These are phyloP conservation scores for Neurospora tetraspora DNA, from an alignment of 495 filamentous ascomycete genomes.

Conservation along the genomic window DNA sequence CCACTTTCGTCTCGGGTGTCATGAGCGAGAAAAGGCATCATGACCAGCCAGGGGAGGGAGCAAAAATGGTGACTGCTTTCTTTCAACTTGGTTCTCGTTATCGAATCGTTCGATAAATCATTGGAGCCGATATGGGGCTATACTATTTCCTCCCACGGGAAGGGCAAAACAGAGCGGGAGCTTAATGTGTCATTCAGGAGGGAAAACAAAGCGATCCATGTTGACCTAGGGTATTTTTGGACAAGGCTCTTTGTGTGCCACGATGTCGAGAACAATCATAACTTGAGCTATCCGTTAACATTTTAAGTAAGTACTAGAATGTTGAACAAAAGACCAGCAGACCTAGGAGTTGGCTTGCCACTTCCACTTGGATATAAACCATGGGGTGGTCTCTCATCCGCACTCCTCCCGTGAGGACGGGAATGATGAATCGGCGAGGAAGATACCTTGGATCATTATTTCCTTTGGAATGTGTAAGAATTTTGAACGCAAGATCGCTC, in stretches of 20 bases:
- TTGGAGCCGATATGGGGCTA: neutral
- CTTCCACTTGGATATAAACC: neutral
- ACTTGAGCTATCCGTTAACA: neutral
- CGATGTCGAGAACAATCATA: neutral
- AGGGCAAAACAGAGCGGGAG: neutral
- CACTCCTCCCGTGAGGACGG: neutral
- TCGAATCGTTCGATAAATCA: neutral
- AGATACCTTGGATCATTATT: conserved; percentile 9
- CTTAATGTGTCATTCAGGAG: neutral
- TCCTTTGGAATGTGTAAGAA: neutral
- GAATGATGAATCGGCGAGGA: neutral
- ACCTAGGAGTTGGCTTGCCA: neutral
- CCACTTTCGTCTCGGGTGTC: neutral
- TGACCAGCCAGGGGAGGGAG: neutral
- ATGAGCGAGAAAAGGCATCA: neutral
- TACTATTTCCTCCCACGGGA: neutral
- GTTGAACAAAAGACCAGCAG: neutral
- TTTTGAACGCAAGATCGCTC: neutral
- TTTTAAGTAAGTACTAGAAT: neutral
- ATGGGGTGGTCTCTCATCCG: neutral
- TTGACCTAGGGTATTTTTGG: neutral
- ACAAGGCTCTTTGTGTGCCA: neutral
- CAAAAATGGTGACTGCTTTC: neutral
- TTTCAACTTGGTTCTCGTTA: neutral
- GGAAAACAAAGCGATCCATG: neutral